Evolutionary conservation across 352 stramenopile species (phyloP).

Genomic region (Phytophthora pinifolia): DNA sequence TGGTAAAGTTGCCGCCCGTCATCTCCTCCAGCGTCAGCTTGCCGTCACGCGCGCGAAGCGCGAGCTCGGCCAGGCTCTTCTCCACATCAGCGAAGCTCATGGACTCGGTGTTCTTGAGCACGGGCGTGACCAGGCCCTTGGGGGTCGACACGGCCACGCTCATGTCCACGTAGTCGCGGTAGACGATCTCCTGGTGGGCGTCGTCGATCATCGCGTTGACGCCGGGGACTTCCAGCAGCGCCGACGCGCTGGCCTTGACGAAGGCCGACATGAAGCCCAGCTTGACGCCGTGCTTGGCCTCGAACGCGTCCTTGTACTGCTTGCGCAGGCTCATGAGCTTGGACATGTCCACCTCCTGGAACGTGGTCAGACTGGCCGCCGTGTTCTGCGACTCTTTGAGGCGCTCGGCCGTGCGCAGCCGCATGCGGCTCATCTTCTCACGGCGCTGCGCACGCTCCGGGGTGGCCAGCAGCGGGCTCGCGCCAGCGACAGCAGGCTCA

Average conservation of each 20-base stretch:
- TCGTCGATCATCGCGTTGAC: conserved; percentile 99
- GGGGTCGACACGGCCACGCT: conserved; percentile 97
- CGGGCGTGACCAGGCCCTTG: conserved; percentile 97
- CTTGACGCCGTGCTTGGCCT: conserved; percentile 98
- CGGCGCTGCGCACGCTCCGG: conserved; percentile 54
- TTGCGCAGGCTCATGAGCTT: conserved; percentile 95
- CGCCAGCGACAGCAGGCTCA: conserved; percentile 22
- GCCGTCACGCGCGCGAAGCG: conserved; percentile 63
- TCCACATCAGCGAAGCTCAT: conserved; percentile 99
- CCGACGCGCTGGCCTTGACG: conserved; percentile 94
- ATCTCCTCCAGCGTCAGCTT: conserved; percentile 76
- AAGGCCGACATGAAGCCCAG: conserved; percentile 99
- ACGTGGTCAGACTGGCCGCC: conserved; percentile 98
- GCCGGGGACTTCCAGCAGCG: conserved; percentile 92
- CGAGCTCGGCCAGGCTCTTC: conserved; percentile 95
- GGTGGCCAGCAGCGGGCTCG: conserved; percentile 52
- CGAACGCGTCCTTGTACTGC: conserved; percentile 96
- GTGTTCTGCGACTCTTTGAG: conserved; percentile 99
- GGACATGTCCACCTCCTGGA: conserved; percentile 99
- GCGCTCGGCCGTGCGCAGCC: conserved; percentile 94
- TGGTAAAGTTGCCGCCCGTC: conserved; percentile 93
- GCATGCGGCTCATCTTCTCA: conserved; percentile 99
- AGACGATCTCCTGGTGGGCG: conserved; percentile 97
- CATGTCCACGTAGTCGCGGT: conserved; percentile 98
- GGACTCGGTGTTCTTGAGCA: conserved; percentile 97